Conservation (phyloP, 805 yeast species). For the Pichia nakasei region DNA sequence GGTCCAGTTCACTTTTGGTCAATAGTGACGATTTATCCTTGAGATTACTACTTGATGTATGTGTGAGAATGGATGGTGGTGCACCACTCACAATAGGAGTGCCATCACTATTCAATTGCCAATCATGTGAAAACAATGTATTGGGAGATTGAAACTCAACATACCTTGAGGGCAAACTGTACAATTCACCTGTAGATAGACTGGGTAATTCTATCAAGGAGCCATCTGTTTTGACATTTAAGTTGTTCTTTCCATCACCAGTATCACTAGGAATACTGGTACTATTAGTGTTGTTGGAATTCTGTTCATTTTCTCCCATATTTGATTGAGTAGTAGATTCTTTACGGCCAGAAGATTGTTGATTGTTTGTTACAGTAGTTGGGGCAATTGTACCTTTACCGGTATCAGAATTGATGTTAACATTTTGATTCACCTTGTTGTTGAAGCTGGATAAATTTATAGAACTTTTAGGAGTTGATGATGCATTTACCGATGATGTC, state of each 20-base stretch:
- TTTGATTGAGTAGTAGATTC: neutral
- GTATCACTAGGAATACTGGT: neutral
- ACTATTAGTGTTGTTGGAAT: neutral
- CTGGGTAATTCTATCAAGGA: neutral
- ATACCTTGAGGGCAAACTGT: constrained; percentile 56
- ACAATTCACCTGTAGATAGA: neutral
- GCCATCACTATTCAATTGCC: constrained; percentile 38
- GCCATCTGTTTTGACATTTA: neutral
- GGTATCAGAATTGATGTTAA: neutral
- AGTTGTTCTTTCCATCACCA: neutral
- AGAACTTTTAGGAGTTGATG: neutral
- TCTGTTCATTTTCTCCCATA: neutral
- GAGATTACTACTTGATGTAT: neutral
- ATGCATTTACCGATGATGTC: neutral
- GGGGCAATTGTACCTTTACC: too few relatives aligned
- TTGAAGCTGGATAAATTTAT: neutral
- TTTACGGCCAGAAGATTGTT: too few relatives aligned
- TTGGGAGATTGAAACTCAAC: constrained; percentile 79
- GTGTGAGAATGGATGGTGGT: neutral
- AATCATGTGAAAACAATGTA: constrained; percentile 58
- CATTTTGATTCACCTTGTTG: neutral
- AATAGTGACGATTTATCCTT: neutral
- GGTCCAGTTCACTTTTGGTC: neutral
- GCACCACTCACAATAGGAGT: constrained; percentile 29
- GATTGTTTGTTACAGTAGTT: too few relatives aligned